Evolutionary conservation across 2,329 filamentous ascomycete species (phyloP).

Genomic region (Neodidymelliopsis sp.): DNA sequence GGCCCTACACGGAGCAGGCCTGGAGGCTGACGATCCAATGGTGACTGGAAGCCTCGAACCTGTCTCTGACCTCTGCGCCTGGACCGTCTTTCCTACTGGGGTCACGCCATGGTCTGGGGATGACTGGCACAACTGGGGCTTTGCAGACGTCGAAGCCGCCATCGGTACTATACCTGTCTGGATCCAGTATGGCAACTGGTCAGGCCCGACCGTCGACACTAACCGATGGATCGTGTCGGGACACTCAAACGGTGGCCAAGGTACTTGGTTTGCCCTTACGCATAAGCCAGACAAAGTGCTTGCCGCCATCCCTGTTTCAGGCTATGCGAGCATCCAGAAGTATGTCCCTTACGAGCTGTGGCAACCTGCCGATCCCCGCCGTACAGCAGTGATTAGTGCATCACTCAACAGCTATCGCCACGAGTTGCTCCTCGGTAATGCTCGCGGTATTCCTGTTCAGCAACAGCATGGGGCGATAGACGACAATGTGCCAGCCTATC

Average conservation of each 20-base stretch:
- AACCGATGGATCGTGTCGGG: slow-evolving; percentile 62
- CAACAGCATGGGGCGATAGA: slow-evolving; percentile 65
- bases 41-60: slow-evolving; percentile 59
- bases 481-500: slow-evolving; percentile 66
- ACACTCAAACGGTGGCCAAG: slow-evolving; percentile 69
- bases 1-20: slow-evolving; percentile 63
- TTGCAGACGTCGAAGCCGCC: slow-evolving; percentile 63
- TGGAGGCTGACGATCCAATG: slow-evolving; percentile 60
- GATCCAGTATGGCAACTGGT: slow-evolving; percentile 59
- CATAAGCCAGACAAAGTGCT: slow-evolving; percentile 65
- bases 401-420: slow-evolving; percentile 62
- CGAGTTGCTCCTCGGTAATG: slow-evolving; percentile 62
- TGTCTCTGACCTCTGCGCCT: slow-evolving; percentile 61
- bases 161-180: slow-evolving; percentile 58
- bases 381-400: slow-evolving; percentile 56
- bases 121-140: slow-evolving; percentile 68
- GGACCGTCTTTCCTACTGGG: slow-evolving; percentile 64
- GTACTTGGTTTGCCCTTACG: slow-evolving; percentile 63
- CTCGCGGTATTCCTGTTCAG: slow-evolving; percentile 60
- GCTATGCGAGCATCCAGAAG: slow-evolving; percentile 65
- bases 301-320: slow-evolving; percentile 64
- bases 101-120: slow-evolving; percentile 67
- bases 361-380: slow-evolving; percentile 61
- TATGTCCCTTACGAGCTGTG: slow-evolving; percentile 67
- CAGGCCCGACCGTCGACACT: slow-evolving; percentile 54